Evolutionary conservation across 2,329 filamentous ascomycete species (phyloP), one percentile per base, ranked within the genome.

Genomic region (Arthrobotrys conoides): DNA sequence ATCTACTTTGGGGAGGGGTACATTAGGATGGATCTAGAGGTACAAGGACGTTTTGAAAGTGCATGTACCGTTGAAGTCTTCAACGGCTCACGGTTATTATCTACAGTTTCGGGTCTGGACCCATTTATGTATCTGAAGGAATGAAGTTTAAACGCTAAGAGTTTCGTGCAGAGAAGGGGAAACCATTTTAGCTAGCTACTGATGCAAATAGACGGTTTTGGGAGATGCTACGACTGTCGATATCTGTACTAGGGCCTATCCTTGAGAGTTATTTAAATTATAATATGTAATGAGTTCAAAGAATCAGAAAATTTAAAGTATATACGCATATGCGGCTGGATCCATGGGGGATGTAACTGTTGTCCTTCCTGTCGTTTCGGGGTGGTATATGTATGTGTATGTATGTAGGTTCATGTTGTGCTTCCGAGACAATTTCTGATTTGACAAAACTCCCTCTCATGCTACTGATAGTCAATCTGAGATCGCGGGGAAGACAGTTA

Each of bases 401-500:
- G 6, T 22, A 44, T 46, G 44, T 46, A 20, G 44, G 44, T 49
- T 49, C 68, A 64, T 64, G 44, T 65, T 67, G 70, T 73, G 70
- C 70, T 59, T 46, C 70, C 51, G 30, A 41, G 16, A 49, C 61
- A 33, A 22, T 10, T 49, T 75, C 18, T 75, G 53, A 66, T 67
- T 73, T 67, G 57, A 36, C n/a, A 53, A 69, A 65, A 57, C 38
- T 68, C 16, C 33, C 30, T 57, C 48, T 57, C 48, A 6, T 55
- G 12, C 12, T 49, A 59, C 24, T 49, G 61, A 68, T 68, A 67
- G 44, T 68, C 24, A 44, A 44, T 41, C 6, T 59, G n/a, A 69
- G 63, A 75, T 75, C 64, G 71, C 71, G 71, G 71, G 71, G 71
- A 57, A 55, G 41, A n/a, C 24, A 64, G 59, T 38, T 65, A 65